Base-by-base conservation (phyloP, 805 yeast genomes). In the Torulaspora maleeae region DNA sequence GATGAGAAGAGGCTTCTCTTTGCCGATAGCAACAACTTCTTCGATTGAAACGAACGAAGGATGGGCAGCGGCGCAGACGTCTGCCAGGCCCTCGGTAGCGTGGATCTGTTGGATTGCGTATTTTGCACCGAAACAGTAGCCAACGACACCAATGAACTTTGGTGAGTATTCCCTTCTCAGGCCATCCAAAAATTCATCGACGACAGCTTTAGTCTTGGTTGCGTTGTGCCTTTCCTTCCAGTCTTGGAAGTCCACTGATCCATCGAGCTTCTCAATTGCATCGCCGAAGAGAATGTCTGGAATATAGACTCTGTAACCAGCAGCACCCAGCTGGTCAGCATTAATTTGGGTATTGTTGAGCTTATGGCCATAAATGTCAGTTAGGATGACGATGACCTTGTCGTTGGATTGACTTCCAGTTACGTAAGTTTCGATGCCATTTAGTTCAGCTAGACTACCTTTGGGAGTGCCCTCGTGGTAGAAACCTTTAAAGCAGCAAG, bases 41-140 rank as follows among this genome's bases (percentile, higher is more conserved):
- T 79, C 89, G 27, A 74, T 73, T 10, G 73, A 49, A 12, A 86
- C 81, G 49, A 83, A 75, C 2, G 95, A 83, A 5, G 97, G 96
- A 66, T 90, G 97, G 7, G 93, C 93, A 51, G 78, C 66, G 12
- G 91, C 95, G 56, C 77, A 87, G 13, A 74, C 84, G 49, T 77
- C 76, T 28, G 77, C 74, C 6, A 56, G 36, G 20, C 76, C 75
- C 7, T 41, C 47, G 1, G 58, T 54, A 4, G 62, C 55, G 38
- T 68, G 46, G 8, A 71, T 56, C 46, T 80, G 76, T 48, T 75
- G 79, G 46, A 84, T 55, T 27, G 77, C 79, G 54, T 71, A 80
- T 64, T 81, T 84, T 33, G 87, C 95, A 61, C 96, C 96, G 52
- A 72, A 88, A 68, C 96, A 88, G 70, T 87, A 80, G 19, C 96